Percentiles rank a stretch among this genome's conserved stretches.
phyloP scores from a whole-genome alignment of 768 basidiomycete species.

The Wakefieldia striispora region DNA sequence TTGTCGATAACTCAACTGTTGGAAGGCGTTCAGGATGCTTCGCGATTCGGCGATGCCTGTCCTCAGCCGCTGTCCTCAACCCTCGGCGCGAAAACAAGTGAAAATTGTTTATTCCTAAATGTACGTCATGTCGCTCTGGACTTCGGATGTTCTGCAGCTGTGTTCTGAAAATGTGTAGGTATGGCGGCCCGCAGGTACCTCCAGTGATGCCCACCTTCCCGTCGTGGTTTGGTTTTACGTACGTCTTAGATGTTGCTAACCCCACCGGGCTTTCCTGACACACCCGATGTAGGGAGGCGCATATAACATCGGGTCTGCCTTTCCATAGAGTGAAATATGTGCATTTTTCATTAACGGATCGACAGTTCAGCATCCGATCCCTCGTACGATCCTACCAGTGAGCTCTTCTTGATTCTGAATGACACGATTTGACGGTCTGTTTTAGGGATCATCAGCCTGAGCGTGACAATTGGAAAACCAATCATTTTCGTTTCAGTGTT shows the following conservation, averaged over 20 bases:
- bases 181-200: conserved; percentile 15
- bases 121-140: conserved; percentile 18
- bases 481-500: conserved; percentile 19
- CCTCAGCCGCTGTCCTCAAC: conserved; percentile 40
- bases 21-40: conserved; percentile 39
- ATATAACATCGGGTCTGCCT: conserved; percentile 9
- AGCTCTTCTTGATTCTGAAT: background rate
- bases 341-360: background rate
- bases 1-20: conserved; percentile 36
- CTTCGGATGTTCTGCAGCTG: background rate
- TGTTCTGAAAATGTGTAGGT: conserved; percentile 3
- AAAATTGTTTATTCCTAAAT: conserved; percentile 58
- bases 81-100: conserved; percentile 44
- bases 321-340: background rate
- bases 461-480: conserved; percentile 10
- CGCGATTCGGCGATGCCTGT: conserved; percentile 53
- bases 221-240: conserved; percentile 24
- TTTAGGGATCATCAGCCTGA: conserved; percentile 11
- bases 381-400: conserved; percentile 14
- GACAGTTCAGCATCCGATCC: conserved; percentile 17
- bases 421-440: background rate
- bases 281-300: conserved; percentile 8
- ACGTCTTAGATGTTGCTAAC: background rate
- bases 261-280: background rate
- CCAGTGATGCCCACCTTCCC: conserved; percentile 5